Base-by-base conservation (phyloP, 2,329 filamentous ascomycete species). In the Podosphaera aphanis region DNA sequence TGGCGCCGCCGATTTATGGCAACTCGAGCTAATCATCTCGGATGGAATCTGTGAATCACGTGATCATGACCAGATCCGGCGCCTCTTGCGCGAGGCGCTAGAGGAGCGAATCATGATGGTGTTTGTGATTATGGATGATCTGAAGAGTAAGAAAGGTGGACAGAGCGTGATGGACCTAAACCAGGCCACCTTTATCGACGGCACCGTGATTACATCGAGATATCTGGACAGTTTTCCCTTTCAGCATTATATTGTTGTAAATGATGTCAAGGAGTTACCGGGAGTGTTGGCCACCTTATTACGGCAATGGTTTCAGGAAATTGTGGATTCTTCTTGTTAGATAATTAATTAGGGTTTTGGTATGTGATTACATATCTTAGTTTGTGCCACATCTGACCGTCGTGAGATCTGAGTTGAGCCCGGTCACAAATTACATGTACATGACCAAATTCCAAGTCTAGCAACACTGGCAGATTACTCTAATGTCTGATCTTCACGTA, bases 161-260 rank as follows among this genome's bases (percentile, higher is more conserved):
- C 70, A 74, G 49, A 81, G 77, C 55, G 92, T 98, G 49, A 63
- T 95, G 56, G 85, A 94, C 59, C 69, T 95, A 55, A 84, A 85
- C 60, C 79, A 85, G 62, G 88, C 85, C 33, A 76, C 76, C 58
- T 94, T 95, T 58, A 73, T 79, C 51, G 50, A 65, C 55, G 62
- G 72, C 61, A 71, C 76, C 56, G 73, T 94, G 47, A 78, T 79
- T 55, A 85, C 92, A 61, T 80, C 84, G 66, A 76, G 83, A 56
- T 98, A 98, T 60, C 71, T 98, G 54, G 92, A 98, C 61, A 80
- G 77, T 6, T 98, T 98, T 62, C 90, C 92, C 0, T 99, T 99
- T 65, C 77, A 81, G 60, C 98, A 94, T 65, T 99, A 95, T 60
- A 65, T 98, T 47, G 83, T 98, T 53, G 90, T 98, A 48, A 77